Evolutionary conservation across 805 yeast genomes (phyloP), one percentile per base, ranked within the genome.

Genomic region (Tetrapisispora arboricola): DNA sequence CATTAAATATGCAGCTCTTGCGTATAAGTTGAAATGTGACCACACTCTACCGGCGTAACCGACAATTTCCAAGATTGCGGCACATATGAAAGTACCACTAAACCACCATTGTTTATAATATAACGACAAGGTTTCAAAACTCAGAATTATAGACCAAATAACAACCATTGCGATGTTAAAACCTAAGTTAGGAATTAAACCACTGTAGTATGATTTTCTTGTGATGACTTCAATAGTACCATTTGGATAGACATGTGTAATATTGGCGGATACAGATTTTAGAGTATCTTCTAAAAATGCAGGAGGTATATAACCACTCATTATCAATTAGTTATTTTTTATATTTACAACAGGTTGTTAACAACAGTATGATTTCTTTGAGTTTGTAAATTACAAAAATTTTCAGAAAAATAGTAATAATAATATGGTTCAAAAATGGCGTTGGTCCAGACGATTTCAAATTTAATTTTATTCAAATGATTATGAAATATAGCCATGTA

Each of bases 1-100:
- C 51, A 78, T 61, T 32, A 81, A 53, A 53, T 69, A 86, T 22
- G 67, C 64, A 38, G 69, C 58, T 32, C 60, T 48, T 28, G 62
- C 54, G 13, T 48, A 32, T 2, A 58, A 53, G 46, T 72, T 55
- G 34, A 56, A 49, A 19, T 70, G 67, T 2, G 80, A 68, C 43
- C 72, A 49, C 1, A 71, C 54, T 41, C 95, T 63, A 5, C 79
- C 85, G 5, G 72, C 57, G 54, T 81, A 86, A 1, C 95, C 94
- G 0, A 75, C 61, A 35, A 78, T 63, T 59, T 84, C 94, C 21
- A 82, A 59, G 0, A 68, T 68, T 16, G 71, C 57, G 1, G 86
- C 85, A 44, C 71, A 61, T 32, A 70, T 55, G 59, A 80, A 73
- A 12, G 84, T 69, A 2, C 65, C 52, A 6, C 78, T 73, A 53